Evolutionary conservation across 352 stramenopile species (phyloP), one percentile per base, ranked within the genome.

Genomic region (Globisporangium cystogenes): DNA sequence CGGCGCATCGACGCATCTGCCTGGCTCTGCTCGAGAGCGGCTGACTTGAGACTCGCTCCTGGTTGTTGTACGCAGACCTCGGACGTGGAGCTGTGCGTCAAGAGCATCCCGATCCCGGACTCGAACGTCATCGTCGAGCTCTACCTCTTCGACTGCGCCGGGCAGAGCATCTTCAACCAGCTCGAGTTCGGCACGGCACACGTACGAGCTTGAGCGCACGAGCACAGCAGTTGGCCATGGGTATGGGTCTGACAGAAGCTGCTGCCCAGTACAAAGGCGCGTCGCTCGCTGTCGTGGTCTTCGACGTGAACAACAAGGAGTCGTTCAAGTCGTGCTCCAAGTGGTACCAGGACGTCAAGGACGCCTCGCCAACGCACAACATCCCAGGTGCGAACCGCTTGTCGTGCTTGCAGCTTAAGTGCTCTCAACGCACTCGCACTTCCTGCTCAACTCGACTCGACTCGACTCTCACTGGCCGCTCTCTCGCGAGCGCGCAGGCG

Each of bases 91-190:
- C 84, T 98, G 21, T 72, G 71, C 52, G 89, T 97, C 29, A 97
- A 97, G 68, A 86, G 77, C 61, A 73, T 97, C 15, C 71, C 74
- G 29, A 95, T 97, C 53, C 78, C 83, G 7, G 80, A 97, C 51
- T 89, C 84, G 36, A 96, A 97, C 57, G 73, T 86, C 26, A 66
- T 95, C 7, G 90, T 98, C 29, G 92, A 98, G 67, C 76, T 97
- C n/a, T 97, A 95, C 52, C 60, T 98, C 11, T 96, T 97, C 42
- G 92, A 98, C 65, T 96, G 87, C 54, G 82, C 89, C 10, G 92
- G 92, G 11, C 90, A 98, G 59, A 93, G 82, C 53, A 90, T 98
- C 50, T 98, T 98, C 72, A 98, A 98, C 55, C 90, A 98, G 59
- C 76, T 93, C 52, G 87, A 95, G 50, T 94, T 97, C 64, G 82